These are phyloP conservation scores for Medicago arabica DNA, from an alignment of 306 rosid genomes.

Conservation along the genomic window DNA sequence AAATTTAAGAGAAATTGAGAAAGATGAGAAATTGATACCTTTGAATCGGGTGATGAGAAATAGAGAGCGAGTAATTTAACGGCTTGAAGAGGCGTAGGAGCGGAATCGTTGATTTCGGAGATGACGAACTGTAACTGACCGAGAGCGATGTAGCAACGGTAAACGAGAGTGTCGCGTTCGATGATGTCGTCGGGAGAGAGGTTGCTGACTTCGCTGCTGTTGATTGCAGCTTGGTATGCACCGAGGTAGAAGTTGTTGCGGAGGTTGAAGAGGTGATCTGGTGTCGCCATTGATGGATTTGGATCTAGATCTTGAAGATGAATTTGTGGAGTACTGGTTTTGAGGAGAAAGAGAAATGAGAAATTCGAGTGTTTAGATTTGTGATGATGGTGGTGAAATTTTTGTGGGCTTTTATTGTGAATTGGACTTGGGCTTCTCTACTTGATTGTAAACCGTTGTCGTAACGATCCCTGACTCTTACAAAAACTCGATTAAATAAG, in stretches of 20 bases:
- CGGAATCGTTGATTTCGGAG: conserved; percentile 81
- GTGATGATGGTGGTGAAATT: neutral
- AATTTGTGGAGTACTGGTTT: too few relatives aligned
- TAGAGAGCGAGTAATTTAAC: conserved; percentile 92
- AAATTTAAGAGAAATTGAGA: neutral
- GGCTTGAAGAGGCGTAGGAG: conserved; percentile 93
- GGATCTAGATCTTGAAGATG: conserved; percentile 26
- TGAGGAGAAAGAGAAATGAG: neutral
- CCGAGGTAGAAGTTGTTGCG: conserved; percentile 92
- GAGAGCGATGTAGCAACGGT: conserved; percentile 91
- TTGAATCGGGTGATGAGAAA: conserved; percentile 67
- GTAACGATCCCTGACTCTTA: too few relatives aligned
- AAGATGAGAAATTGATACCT: conserved; percentile 52
- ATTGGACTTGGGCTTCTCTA: neutral
- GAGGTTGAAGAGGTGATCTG: conserved; percentile 83
- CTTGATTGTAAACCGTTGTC: too few relatives aligned
- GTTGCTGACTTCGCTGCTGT: conserved; percentile 71
- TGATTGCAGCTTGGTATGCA: conserved; percentile 91
- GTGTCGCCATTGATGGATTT: conserved; percentile 56
- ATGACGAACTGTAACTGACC: conserved; percentile 75
- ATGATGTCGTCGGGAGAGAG: conserved; percentile 80
- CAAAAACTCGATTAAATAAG: too few relatives aligned
- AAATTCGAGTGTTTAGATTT: neutral
- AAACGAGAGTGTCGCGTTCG: conserved; percentile 80
- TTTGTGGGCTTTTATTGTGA: neutral